Evolutionary conservation across 148 eudicot species (phyloP).

Genomic region (Rhododendron henanense): DNA sequence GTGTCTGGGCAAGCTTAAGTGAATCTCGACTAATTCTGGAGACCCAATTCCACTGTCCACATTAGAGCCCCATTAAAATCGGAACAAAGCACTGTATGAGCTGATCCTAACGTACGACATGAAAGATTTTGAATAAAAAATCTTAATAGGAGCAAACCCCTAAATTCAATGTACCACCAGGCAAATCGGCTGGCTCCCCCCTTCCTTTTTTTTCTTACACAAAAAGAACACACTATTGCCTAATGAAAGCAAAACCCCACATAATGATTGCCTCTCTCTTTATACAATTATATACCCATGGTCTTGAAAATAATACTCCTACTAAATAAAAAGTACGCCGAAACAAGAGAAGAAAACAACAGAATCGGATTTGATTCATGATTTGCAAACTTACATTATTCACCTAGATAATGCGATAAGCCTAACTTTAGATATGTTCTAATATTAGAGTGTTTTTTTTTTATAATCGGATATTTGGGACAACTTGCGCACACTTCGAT

Average conservation of each 20-base stretch:
- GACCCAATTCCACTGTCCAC: too few species aligned
- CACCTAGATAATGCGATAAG: not conserved
- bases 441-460: not conserved
- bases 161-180: too few species aligned
- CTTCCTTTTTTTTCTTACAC: not conserved
- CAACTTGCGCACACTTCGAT: too few species aligned
- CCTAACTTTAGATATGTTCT: not conserved
- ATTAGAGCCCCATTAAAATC: too few species aligned
- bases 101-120: too few species aligned
- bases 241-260: constrained; percentile 10
- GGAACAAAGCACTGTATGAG: too few species aligned
- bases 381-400: not conserved
- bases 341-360: not conserved
- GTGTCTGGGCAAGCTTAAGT: too few species aligned
- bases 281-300: not conserved
- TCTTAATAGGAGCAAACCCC: too few species aligned
- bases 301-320: not conserved
- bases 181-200: too few species aligned
- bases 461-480: too few species aligned
- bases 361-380: not conserved
- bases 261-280: constrained; percentile 8
- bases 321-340: not conserved
- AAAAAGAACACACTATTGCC: constrained; percentile 6
- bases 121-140: too few species aligned
- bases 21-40: too few species aligned